Conservation (phyloP, 2,329 filamentous ascomycete species). For the Decorospora gaudefroyi region DNA sequence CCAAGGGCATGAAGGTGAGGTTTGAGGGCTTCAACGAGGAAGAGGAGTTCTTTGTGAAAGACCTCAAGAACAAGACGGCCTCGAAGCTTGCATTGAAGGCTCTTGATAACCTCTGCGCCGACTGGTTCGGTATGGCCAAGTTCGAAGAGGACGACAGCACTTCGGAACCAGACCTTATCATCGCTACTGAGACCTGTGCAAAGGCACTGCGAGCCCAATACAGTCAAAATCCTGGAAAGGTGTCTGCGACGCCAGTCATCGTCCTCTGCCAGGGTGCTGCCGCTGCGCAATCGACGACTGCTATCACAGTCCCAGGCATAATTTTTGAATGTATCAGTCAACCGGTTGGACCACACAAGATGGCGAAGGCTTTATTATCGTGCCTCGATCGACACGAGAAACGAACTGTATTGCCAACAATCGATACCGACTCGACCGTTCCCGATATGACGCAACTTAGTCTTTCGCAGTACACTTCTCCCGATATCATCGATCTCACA, state of each 20-base stretch:
- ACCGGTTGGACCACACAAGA: conserved; percentile 48
- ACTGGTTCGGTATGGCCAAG: conserved; percentile 45
- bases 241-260: conserved; percentile 36
- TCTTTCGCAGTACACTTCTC: conserved; percentile 35
- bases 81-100: conserved; percentile 39
- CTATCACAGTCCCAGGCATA: conserved; percentile 42
- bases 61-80: conserved; percentile 41
- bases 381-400: conserved; percentile 42
- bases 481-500: conserved; percentile 13
- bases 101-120: conserved; percentile 38
- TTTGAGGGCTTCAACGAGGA: conserved; percentile 45
- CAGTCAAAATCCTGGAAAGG: conserved; percentile 24
- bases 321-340: conserved; percentile 45
- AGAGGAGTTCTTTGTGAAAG: conserved; percentile 39
- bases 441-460: conserved; percentile 30
- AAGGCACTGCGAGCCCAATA: conserved; percentile 35
- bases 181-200: conserved; percentile 42
- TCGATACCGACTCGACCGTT: conserved; percentile 18
- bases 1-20: conserved; percentile 36
- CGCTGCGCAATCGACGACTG: conserved; percentile 42
- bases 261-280: conserved; percentile 45
- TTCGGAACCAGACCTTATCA: conserved; percentile 32
- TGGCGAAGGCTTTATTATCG: conserved; percentile 42
- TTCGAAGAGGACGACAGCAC: conserved; percentile 21
- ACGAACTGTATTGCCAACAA: conserved; percentile 18